A percentile compares a stretch with the other conserved stretches of the same genome.
These are phyloP conservation scores for Colletotrichum australisinense DNA, from an alignment of 2,329 filamentous ascomycete species.

Conservation along the genomic window DNA sequence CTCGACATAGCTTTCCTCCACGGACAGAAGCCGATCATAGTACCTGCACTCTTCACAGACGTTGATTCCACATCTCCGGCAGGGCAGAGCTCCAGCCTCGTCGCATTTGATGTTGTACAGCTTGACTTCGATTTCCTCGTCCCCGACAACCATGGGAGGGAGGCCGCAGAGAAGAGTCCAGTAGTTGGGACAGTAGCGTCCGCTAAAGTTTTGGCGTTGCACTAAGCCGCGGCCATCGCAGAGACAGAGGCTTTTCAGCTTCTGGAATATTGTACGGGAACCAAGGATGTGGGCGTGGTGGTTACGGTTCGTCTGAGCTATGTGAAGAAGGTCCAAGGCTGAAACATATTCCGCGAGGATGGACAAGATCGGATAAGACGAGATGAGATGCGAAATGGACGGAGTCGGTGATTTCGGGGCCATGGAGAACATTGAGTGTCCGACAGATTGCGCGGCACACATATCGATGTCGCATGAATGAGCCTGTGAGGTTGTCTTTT, in stretches of 20 bases:
- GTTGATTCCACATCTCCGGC: slow-evolving; percentile 20
- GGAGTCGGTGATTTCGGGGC: not conserved
- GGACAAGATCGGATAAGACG: slow-evolving; percentile 20
- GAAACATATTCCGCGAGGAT: slow-evolving; percentile 24
- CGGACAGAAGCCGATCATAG: not conserved
- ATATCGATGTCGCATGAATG: not conserved
- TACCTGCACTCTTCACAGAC: slow-evolving; percentile 33
- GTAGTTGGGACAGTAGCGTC: not conserved
- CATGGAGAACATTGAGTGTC: not conserved
- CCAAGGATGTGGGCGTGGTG: slow-evolving; percentile 19
- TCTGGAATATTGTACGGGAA: slow-evolving; percentile 16
- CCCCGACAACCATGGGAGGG: not conserved
- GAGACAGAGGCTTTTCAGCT: slow-evolving; percentile 11
- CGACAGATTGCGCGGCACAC: not conserved
- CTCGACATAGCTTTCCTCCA: slow-evolving; percentile 23
- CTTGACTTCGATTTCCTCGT: slow-evolving; percentile 28
- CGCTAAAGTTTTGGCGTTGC: slow-evolving; percentile 3
- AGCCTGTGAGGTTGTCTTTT: not conserved
- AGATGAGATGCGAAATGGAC: not conserved
- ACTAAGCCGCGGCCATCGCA: slow-evolving; percentile 32
- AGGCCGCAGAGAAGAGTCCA: not conserved
- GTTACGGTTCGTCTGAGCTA: slow-evolving; percentile 14
- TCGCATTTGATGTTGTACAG: slow-evolving; percentile 26
- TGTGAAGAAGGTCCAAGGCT: slow-evolving; percentile 15
- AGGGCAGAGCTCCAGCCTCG: slow-evolving; percentile 10